Evolutionary conservation across 2,329 filamentous ascomycete species (phyloP), one percentile per base, ranked within the genome.

Genomic region (Fusarium hostae): DNA sequence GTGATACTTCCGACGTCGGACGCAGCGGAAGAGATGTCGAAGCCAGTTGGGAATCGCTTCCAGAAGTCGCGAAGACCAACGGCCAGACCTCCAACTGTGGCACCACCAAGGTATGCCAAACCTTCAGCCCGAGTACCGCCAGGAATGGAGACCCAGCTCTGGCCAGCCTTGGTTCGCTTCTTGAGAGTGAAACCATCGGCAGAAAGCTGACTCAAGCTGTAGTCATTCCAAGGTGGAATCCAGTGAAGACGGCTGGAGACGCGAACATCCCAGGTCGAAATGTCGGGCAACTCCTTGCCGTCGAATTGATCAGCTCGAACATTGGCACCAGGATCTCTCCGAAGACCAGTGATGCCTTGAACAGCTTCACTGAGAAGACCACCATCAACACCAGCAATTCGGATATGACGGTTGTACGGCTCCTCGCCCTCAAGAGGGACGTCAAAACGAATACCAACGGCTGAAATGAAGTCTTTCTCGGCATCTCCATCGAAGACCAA

Each of bases 31-130:
- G 82, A 78, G 15, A 91, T 83, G 48, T 90, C 88, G 8, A 91
- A 78, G 6, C 86, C 84, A 0, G 87, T 88, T 0, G 89, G 89
- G 68, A 88, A 90, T 20, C 86, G 83, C 80, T 91, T 87, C 89
- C 89, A 91, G 76, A 91, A 91, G 72, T 90, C 85, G 5, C 86
- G 84, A 50, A 89, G 81, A 1, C 87, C 88, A 9, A 91, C 76
- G 2, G 86, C 88, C 3, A 91, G 81, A 16, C 89, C 89, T n/a
- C 89, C 89, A 6, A 80, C 78, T 0, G 82, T 85, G 9, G 88
- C 86, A 13, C 86, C 85, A 4, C 89, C 89, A 1, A 91, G 83
- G 68, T 90, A 91, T 0, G 84, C 87, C 1, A 90, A 78, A 0
- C 89, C 89, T 1, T 84, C 85, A 2, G 89, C 83, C 3, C 87